Conservation (phyloP, 108 stramenopile genomes). For the Skeletonema grethae region DNA sequence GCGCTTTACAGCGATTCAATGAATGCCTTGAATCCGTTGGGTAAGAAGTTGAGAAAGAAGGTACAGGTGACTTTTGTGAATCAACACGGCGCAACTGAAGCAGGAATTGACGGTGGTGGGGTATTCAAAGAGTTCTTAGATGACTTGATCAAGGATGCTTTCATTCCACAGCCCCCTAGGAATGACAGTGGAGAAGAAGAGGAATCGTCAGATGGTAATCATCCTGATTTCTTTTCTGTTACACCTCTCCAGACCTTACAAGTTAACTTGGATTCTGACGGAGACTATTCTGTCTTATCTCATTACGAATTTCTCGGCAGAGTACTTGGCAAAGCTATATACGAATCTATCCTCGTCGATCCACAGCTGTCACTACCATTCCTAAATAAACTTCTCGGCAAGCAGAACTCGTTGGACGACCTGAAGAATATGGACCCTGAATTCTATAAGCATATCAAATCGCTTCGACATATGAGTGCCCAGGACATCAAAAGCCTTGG, state of each 20-base stretch:
- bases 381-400: conserved; percentile 86
- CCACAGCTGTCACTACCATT: conserved; percentile 90
- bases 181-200: conserved; percentile 25
- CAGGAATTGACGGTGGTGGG: conserved; percentile 99
- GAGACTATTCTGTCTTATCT: conserved; percentile 36
- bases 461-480: conserved; percentile 68
- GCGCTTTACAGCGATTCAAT: conserved; percentile 80
- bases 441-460: conserved; percentile 85
- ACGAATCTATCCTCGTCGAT: conserved; percentile 89
- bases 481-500: conserved; percentile 71
- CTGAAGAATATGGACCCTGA: conserved; percentile 92
- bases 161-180: conserved; percentile 38
- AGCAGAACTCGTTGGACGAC: conserved; percentile 92
- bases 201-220: not conserved
- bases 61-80: conserved; percentile 94
- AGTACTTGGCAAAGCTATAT: conserved; percentile 96
- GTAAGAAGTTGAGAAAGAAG: conserved; percentile 71
- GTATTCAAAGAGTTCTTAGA: conserved; percentile 96
- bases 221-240: conserved; percentile 68
- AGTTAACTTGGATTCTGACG: conserved; percentile 57
- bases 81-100: conserved; percentile 91
- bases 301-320: conserved; percentile 94
- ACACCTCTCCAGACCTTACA: conserved; percentile 72
- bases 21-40: conserved; percentile 63
- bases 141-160: conserved; percentile 86